These are phyloP conservation scores for Ilex asprella DNA, from an alignment of 257 asterid species.

Conservation along the genomic window DNA sequence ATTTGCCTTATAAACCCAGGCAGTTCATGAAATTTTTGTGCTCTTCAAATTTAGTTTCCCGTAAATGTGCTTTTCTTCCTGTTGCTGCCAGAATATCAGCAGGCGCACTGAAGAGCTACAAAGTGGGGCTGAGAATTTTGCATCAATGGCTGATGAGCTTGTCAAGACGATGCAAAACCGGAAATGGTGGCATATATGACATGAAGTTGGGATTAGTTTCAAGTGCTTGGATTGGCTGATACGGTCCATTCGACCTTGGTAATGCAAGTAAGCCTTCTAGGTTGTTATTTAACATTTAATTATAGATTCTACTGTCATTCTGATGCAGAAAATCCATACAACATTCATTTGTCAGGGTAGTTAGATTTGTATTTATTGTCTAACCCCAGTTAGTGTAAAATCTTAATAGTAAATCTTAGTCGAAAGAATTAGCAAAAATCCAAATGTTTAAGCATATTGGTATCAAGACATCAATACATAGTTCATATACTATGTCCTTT, in stretches of 20 bases:
- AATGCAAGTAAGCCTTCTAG: neutral
- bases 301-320: too few relatives aligned
- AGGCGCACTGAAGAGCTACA: slow-evolving; percentile 64
- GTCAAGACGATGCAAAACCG: slow-evolving; percentile 80
- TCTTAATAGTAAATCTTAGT: too few relatives aligned
- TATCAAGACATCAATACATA: too few relatives aligned
- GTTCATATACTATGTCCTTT: too few relatives aligned
- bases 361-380: too few relatives aligned
- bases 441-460: too few relatives aligned
- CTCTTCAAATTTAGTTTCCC: neutral
- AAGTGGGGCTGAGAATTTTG: slow-evolving; percentile 65
- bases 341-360: too few relatives aligned
- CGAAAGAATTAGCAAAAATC: too few relatives aligned
- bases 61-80: neutral
- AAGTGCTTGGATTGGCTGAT: neutral
- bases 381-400: too few relatives aligned
- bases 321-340: too few relatives aligned
- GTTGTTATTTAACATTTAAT: neutral
- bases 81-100: slow-evolving; percentile 48
- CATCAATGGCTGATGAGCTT: slow-evolving; percentile 62
- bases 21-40: neutral
- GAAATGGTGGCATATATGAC: slow-evolving; percentile 73
- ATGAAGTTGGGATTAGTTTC: neutral
- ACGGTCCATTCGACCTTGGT: too few relatives aligned
- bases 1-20: too few relatives aligned